Base-by-base conservation (phyloP, 2,329 filamentous ascomycete species). In the Paecilomyces formosus region DNA sequence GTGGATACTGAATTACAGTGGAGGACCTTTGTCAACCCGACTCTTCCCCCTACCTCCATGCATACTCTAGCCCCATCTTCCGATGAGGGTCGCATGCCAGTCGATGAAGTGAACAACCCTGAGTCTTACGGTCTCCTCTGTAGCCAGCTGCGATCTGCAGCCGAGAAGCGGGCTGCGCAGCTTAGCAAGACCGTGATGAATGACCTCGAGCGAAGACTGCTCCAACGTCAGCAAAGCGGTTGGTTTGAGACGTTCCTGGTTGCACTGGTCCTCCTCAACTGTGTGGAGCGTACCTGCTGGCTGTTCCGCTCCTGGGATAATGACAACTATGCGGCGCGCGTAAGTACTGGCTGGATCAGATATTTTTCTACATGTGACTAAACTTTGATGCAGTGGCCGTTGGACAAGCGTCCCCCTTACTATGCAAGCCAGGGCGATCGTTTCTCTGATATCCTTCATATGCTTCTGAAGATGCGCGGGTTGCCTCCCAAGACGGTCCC, bases 201-300 rank as follows among this genome's bases (percentile, higher is more conserved):
- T 61, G 82, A 85, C 59, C 75, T 86, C 1, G 84, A 86, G 65
- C 79, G 82, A 18, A 78, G 83, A n/a, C 71, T 86, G 3, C 74
- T 85, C 7, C 82, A 84, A 63, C 80, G 82, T 12, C 80, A 83
- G 64, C 80, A 83, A 66, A 79, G 78, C 22, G 81, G 79, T 55
- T 78, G 78, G 53, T 85, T 86, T 58, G 80, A 83, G 60, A 85
- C 82, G 0, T 85, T 85, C 65, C 70, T 86, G n/a, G 79, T 81
- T 4, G 78, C 82, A 0, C 74, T 86, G n/a, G 75, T 86, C 15
- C 72, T 86, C 0, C 72, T 86, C 24, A 82, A 81, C 59, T 84
- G 81, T 61, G 80, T 85, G 13, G 84, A 86, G 70, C 77, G 83
- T 57, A 83, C 83, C 70, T 81, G 81, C 65, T 83, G 81, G 76